Evolutionary conservation across 1,284 basidiomycete species (phyloP).

Genomic region (Porogramme epimiltina): DNA sequence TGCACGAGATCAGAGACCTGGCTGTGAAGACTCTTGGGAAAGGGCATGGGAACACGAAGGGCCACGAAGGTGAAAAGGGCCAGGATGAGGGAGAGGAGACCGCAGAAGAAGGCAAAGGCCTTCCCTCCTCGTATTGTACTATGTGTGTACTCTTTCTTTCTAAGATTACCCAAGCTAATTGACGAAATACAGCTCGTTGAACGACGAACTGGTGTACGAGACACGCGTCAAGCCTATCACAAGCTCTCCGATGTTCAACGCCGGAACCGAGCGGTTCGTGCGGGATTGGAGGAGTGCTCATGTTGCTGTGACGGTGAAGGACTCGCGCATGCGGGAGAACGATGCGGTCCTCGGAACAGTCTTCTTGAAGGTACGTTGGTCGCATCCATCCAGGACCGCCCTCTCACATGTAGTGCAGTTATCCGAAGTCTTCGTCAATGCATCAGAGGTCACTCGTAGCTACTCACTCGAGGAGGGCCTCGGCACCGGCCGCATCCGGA

Average conservation of each 20-base stretch:
- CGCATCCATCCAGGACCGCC: too few species aligned
- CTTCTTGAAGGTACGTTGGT: constrained; percentile 35
- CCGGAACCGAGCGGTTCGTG: constrained; percentile 65
- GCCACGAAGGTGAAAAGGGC: constrained; percentile 57
- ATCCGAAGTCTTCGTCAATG: constrained; percentile 39
- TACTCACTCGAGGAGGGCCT: constrained; percentile 55
- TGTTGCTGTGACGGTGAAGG: constrained; percentile 60
- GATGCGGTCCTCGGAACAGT: constrained; percentile 72
- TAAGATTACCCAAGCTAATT: too few species aligned
- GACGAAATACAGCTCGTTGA: constrained; percentile 51
- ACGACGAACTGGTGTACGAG: constrained; percentile 55
- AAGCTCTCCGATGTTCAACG: constrained; percentile 67
- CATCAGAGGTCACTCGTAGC: constrained; percentile 48
- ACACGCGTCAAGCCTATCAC: constrained; percentile 51
- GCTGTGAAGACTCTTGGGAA: constrained; percentile 27
- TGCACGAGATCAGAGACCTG: constrained; percentile 50
- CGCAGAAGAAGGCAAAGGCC: constrained; percentile 52
- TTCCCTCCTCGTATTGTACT: constrained; percentile 59
- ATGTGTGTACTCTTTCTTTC: constrained; percentile 32
- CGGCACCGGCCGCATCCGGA: constrained; percentile 51
- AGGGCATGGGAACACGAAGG: constrained; percentile 47
- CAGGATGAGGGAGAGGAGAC: constrained; percentile 54
- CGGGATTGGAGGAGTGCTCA: constrained; percentile 64
- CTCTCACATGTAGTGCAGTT: constrained; percentile 28
- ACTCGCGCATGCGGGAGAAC: constrained; percentile 54